These are phyloP conservation scores for Puya raimondii DNA, from an alignment of 176 grass and related monocot genomes.

Conservation along the genomic window DNA sequence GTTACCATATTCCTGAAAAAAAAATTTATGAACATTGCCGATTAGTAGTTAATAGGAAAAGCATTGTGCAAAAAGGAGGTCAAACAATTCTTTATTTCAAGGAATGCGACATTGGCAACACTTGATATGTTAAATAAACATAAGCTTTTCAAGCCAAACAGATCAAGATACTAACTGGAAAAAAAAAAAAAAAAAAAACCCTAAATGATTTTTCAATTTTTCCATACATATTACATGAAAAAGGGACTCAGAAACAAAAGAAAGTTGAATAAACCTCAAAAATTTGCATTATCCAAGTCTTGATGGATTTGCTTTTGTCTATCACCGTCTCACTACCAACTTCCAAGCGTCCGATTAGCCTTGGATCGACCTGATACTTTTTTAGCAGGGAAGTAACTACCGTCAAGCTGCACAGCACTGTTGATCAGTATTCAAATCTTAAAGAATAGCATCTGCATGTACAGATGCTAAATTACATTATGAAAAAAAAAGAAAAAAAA, in stretches of 20 bases:
- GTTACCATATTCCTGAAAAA: slow-evolving; percentile 82
- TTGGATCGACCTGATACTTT: slow-evolving; percentile 78
- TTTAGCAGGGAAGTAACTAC: slow-evolving; percentile 65
- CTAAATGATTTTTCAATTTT: too few relatives aligned
- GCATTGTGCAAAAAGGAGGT: not conserved
- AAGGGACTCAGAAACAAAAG: not conserved
- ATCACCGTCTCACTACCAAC: slow-evolving; percentile 97
- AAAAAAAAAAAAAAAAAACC: too few relatives aligned
- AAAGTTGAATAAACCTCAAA: slow-evolving; percentile 56
- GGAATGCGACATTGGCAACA: too few relatives aligned
- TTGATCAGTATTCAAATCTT: slow-evolving; percentile 20
- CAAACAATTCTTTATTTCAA: not conserved
- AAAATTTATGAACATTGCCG: slow-evolving; percentile 8
- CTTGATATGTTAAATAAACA: too few relatives aligned
- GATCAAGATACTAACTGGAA: too few relatives aligned
- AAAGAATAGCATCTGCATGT: not conserved
- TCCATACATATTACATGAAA: too few relatives aligned
- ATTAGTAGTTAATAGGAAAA: not conserved
- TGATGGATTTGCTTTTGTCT: slow-evolving; percentile 96
- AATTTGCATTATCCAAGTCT: slow-evolving; percentile 90
- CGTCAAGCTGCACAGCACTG: slow-evolving; percentile 49
- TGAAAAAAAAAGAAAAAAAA: slow-evolving; percentile 1
- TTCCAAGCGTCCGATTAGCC: slow-evolving; percentile 77
- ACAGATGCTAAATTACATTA: not conserved
- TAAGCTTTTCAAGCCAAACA: too few relatives aligned